phyloP scores from a whole-genome alignment of 192 early-diverging fungal species.

The Rhizophagus sp. region DNA sequence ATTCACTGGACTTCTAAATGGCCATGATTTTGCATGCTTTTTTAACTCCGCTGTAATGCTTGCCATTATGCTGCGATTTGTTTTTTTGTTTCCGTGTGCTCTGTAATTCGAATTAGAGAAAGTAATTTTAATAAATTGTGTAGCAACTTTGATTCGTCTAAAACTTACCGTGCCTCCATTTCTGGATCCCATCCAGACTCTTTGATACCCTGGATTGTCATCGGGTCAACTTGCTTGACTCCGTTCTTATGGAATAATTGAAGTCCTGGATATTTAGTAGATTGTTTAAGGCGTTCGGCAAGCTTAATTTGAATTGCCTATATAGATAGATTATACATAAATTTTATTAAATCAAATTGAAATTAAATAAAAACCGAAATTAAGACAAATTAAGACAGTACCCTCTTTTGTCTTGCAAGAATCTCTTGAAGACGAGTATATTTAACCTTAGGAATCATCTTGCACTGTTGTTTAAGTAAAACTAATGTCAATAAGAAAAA shows the following conservation, averaged over 20 bases:
- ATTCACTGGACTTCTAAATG: conserved; percentile 91
- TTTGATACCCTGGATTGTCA: conserved; percentile 80
- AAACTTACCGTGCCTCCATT: conserved; percentile 61
- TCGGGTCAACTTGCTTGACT: conserved; percentile 66
- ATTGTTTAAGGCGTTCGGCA: conserved; percentile 67
- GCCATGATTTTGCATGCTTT: conserved; percentile 85
- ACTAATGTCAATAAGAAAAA: background rate
- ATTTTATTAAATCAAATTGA: background rate
- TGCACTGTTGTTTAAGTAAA: background rate
- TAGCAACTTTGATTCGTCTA: background rate
- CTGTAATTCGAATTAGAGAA: background rate
- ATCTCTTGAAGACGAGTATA: conserved; percentile 77
- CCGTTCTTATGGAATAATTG: conserved; percentile 60
- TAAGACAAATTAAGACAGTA: background rate
- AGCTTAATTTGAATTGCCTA: conserved; percentile 87
- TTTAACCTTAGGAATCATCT: conserved; percentile 58
- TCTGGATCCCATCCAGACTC: conserved; percentile 96
- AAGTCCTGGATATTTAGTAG: conserved; percentile 79
- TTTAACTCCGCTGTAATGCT: conserved; percentile 75
- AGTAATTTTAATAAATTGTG: background rate
- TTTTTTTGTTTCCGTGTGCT: conserved; percentile 43
- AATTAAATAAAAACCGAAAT: background rate
- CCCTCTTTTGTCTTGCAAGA: conserved; percentile 63
- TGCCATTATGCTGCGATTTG: conserved; percentile 68
- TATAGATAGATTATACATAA: background rate